Base-by-base conservation (phyloP, 2,329 filamentous ascomycete genomes). In the Xylaria sp. region DNA sequence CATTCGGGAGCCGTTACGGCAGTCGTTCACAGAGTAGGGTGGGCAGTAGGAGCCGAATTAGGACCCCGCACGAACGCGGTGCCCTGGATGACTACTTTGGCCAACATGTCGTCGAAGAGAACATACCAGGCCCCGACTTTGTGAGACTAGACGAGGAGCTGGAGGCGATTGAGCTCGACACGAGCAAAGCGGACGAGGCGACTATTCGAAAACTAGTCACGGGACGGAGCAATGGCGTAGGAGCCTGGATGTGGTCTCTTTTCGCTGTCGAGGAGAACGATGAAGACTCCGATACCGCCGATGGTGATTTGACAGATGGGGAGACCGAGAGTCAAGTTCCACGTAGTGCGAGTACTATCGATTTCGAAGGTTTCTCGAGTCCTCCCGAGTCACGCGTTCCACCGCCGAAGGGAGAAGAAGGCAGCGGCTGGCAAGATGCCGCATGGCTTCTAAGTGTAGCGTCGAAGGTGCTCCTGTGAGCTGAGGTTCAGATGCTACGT, bases 401-500 rank as follows among this genome's bases (percentile, higher is more conserved):
- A 19, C 78, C 82, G 11, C 72, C 84, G 72, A 81, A 81, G 43
- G 77, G 80, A 8, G 82, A 89, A 54, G 82, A 85, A 45, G 86
- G 85, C n/a, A 62, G 33, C 15, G 83, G 83, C 8, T 90, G 87
- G 88, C 82, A 85, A 61, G 88, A 90, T 74, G 88, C 87, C 25
- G 87, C 87, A 15, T 91, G 88, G 88, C 75, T 91, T 49, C 75
- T 90, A 58, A 88, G 83, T 66, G 86, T 90, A 65, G 88, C 87
- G 11, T 83, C 83, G 25, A 88, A 86, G 70, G 84, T 88, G 46
- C 77, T 88, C 68, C 79, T 88, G 65, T 87, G 75, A 78, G 60
- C 57, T 50, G 50, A 37, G 21, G 61, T 43, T 42, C 17, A 40
- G 11, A 47, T 28, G 37, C 28, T 25, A 35, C 38, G 38, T 21